Evolutionary conservation across 164 flowering plant genomes (phyloP), one percentile per base, ranked within the genome.

Genomic region (Aristolochia fimbriata): DNA sequence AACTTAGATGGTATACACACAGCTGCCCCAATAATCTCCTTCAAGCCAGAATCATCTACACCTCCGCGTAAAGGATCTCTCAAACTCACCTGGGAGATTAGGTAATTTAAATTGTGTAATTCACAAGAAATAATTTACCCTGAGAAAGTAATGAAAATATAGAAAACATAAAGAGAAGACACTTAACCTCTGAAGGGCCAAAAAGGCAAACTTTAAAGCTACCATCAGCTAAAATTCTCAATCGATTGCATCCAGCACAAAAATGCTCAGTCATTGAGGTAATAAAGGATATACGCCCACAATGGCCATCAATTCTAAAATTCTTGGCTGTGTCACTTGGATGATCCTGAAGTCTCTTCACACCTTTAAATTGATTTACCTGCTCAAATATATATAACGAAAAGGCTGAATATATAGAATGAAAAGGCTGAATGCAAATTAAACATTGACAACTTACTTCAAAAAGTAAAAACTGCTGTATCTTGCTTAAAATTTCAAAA

Each of bases 181-280:
- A 3, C 51, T 30, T 57, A 64, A 89, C 98, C 97, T 93, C 99
- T 64, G 97, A 85, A 27, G 99, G 95, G 58, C 99, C 99, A 78
- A 93, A 93, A 8, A 93, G 86, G 72, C 99, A 93, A 1, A 93
- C 99, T 86, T 90, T 93, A 62, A 93, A 83, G 75, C 85, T 93
- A 50, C 99, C 99, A 77, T 90, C 96, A 57, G 99, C 97, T 60
- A 93, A 68, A 67, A 93, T 83, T 62, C 99, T 78, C 77, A 93
- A 74, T 67, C 99, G 77, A 71, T 88, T 93, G 78, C 99, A 93
- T 67, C 99, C 96, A 70, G 88, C 87, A 80, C 99, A 93, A 70
- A 93, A 93, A 72, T 93, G 96, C 77, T 90, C 88, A 9, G 97
- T 88, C 99, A 93, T 90, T 64, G 99, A 93, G 59, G 99, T 93